Evolutionary conservation across 371 early-diverging fungal species (phyloP).

Genomic region (Mucor velutinosus): DNA sequence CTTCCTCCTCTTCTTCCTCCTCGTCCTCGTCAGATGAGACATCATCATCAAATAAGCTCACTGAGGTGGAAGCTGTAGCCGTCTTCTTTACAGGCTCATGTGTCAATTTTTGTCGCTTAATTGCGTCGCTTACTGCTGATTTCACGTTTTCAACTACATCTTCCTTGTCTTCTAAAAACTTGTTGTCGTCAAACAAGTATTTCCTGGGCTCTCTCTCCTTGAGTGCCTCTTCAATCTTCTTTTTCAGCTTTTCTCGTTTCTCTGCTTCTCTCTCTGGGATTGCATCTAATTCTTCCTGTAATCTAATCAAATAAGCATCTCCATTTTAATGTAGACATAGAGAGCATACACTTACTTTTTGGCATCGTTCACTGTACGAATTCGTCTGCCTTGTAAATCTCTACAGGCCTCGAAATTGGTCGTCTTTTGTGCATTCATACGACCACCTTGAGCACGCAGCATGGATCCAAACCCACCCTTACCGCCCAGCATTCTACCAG

Average conservation of each 20-base stretch:
- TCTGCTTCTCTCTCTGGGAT: constrained; percentile 76
- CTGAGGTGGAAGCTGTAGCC: constrained; percentile 19
- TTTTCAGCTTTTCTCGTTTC: constrained; percentile 63
- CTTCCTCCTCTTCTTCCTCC: constrained; percentile 29
- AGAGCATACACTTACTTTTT: constrained; percentile 62
- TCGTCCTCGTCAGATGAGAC: constrained; percentile 28
- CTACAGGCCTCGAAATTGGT: constrained; percentile 94
- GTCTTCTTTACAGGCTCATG: constrained; percentile 11
- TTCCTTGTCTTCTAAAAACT: constrained; percentile 74
- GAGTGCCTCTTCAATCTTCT: constrained; percentile 84
- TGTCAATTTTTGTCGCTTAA: constrained; percentile 43
- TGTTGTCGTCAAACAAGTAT: constrained; percentile 81
- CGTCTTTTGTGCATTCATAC: constrained; percentile 88
- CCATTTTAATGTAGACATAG: background rate
- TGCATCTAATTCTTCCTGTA: constrained; percentile 76
- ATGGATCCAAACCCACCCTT: constrained; percentile 97
- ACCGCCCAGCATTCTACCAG: constrained; percentile 68
- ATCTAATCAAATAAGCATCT: constrained; percentile 39
- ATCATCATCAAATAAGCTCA: constrained; percentile 45
- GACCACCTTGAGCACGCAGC: constrained; percentile 93
- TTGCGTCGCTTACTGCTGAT: constrained; percentile 59
- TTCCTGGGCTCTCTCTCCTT: constrained; percentile 71
- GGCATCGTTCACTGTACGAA: constrained; percentile 89
- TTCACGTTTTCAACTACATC: constrained; percentile 75
- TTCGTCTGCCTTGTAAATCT: constrained; percentile 89